These are phyloP conservation scores for Linanthus parryae DNA, from an alignment of 148 eudicot species.

Conservation along the genomic window DNA sequence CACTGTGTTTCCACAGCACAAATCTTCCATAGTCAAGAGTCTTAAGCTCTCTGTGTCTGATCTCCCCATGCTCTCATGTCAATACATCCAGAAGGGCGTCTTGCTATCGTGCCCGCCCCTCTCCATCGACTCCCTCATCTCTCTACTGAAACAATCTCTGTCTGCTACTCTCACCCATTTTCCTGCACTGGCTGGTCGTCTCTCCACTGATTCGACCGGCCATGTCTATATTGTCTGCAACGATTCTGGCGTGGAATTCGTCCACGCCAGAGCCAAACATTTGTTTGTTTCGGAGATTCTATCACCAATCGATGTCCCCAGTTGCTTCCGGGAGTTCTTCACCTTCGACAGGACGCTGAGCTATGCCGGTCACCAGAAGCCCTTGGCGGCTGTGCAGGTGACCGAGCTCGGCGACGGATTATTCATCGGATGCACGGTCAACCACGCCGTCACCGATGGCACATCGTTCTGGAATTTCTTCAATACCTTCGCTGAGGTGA, in stretches of 20 bases:
- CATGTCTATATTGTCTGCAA: constrained; percentile 37
- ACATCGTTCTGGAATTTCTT: constrained; percentile 73
- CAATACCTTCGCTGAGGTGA: constrained; percentile 45
- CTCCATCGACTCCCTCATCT: constrained; percentile 13
- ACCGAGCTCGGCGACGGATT: constrained; percentile 44
- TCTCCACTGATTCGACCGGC: constrained; percentile 27
- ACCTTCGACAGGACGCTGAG: constrained; percentile 39
- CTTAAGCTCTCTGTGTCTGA: constrained; percentile 52
- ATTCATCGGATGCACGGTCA: constrained; percentile 45
- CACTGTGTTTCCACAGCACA: constrained; percentile 22
- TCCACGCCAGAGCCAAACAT: constrained; percentile 27
- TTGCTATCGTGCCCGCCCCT: constrained; percentile 22
- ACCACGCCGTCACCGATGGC: constrained; percentile 59
- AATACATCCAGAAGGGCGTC: constrained; percentile 54
- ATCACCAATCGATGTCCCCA: constrained; percentile 13
- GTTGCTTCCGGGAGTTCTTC: constrained; percentile 28
- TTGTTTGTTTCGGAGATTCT: constrained; percentile 13
- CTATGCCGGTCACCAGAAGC: constrained; percentile 39
- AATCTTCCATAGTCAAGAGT: constrained; percentile 21
- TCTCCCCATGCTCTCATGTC: constrained; percentile 58
- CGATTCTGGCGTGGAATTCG: constrained; percentile 35
- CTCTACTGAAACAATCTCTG: constrained; percentile 33
- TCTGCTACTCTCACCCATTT: constrained; percentile 32
- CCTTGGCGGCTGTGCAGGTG: constrained; percentile 40
- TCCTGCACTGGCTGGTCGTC: constrained; percentile 50